Evolutionary conservation across 2,329 filamentous ascomycete genomes (phyloP).

Genomic region (Colletotrichum acutatum): DNA sequence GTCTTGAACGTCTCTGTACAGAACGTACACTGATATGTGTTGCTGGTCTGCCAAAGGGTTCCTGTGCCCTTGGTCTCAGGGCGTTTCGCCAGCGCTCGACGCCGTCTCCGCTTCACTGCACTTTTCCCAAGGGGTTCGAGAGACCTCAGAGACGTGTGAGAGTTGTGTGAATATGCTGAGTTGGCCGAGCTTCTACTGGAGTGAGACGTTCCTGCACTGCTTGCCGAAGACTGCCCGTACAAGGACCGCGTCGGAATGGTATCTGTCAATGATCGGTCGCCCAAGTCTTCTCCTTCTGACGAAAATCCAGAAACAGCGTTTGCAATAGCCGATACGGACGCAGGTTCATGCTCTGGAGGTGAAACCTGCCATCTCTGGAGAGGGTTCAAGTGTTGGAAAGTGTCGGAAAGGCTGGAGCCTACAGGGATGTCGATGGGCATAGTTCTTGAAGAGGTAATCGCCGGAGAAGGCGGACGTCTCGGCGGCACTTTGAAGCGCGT

Average conservation of each 20-base stretch:
- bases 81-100: background rate
- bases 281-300: background rate
- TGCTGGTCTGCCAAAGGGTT: conserved; percentile 8
- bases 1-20: conserved; percentile 58
- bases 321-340: conserved; percentile 38
- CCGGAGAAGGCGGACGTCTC: conserved; percentile 24
- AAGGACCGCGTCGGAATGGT: conserved; percentile 1
- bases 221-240: conserved; percentile 36
- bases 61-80: background rate
- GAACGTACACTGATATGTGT: conserved; percentile 55
- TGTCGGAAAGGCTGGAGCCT: background rate
- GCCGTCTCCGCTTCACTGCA: conserved; percentile 6
- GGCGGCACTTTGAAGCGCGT: conserved; percentile 26
- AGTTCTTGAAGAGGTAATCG: conserved; percentile 4
- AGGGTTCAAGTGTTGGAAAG: conserved; percentile 26
- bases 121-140: conserved; percentile 1
- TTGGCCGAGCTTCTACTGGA: conserved; percentile 34
- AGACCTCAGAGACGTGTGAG: background rate
- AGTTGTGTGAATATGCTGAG: conserved; percentile 33
- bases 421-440: conserved; percentile 10
- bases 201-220: conserved; percentile 35
- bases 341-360: conserved; percentile 40
- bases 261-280: conserved; percentile 15
- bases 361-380: conserved; percentile 37
- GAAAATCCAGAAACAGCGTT: conserved; percentile 18